Conservation (phyloP, 441 rosid genomes). For the Daphne laureola region DNA sequence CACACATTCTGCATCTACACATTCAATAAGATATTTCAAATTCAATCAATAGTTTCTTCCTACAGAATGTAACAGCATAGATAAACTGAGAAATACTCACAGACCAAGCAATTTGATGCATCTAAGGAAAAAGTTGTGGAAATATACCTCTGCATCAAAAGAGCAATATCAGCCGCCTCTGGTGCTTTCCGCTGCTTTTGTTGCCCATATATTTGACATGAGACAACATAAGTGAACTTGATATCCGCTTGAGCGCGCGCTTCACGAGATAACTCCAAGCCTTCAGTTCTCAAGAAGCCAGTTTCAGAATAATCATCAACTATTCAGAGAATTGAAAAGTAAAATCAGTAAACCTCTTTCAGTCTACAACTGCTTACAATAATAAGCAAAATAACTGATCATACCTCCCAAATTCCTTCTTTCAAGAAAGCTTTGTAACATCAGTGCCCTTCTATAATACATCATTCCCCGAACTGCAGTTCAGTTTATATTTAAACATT, state of each 20-base stretch:
- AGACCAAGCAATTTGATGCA: not conserved
- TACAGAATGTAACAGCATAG: slow-evolving; percentile 4
- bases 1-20: no score
- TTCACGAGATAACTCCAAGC: slow-evolving; percentile 71
- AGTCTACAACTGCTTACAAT: not conserved
- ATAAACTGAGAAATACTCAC: not conserved
- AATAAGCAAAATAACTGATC: slow-evolving; percentile 10
- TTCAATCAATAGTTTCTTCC: no score
- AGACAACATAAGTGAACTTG: slow-evolving; percentile 92
- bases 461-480: slow-evolving; percentile 96
- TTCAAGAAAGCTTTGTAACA: slow-evolving; percentile 91
- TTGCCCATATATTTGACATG: slow-evolving; percentile 97
- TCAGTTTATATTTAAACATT: slow-evolving; percentile 16
- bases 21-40: no score
- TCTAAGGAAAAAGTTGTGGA: not conserved
- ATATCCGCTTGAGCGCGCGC: slow-evolving; percentile 93
- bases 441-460: slow-evolving; percentile 96
- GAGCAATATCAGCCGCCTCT: slow-evolving; percentile 94
- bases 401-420: slow-evolving; percentile 75
- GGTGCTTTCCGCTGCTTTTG: slow-evolving; percentile 80
- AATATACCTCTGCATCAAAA: slow-evolving; percentile 69
- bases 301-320: slow-evolving; percentile 49
- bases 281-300: slow-evolving; percentile 40
- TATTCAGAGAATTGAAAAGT: slow-evolving; percentile 20
- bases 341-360: no score